Evolutionary conservation across 805 yeast species (phyloP).

Genomic region (Komagataella phaffii): DNA sequence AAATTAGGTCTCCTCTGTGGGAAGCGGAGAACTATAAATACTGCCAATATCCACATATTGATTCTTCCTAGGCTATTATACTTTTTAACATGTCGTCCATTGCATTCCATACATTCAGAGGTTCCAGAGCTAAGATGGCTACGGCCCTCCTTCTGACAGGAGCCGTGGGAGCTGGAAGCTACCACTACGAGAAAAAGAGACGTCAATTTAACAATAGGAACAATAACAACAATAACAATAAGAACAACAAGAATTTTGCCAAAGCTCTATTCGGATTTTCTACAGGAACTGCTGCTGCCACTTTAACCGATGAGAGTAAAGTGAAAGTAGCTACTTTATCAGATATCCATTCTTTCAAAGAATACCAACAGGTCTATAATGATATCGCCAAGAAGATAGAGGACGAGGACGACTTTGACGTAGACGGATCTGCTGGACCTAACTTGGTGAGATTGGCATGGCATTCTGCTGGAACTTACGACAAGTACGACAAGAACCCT

Average conservation of each 20-base stretch:
- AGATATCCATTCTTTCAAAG: constrained; percentile 24
- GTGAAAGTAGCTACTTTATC: constrained; percentile 17
- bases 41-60: not conserved
- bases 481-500: constrained; percentile 22
- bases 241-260: constrained; percentile 7
- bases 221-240: constrained; percentile 7
- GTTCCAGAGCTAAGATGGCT: not conserved
- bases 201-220: constrained; percentile 3
- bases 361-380: constrained; percentile 56
- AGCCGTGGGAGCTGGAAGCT: constrained; percentile 1
- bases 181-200: not conserved
- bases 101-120: not conserved
- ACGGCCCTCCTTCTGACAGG: not conserved
- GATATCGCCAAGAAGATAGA: constrained; percentile 54
- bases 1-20: not conserved
- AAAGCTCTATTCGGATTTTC: constrained; percentile 16
- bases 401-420: constrained; percentile 40
- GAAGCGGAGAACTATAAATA: not conserved
- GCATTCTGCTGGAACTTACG: constrained; percentile 37
- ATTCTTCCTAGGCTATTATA: not conserved
- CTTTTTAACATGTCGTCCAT: not conserved
- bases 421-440: constrained; percentile 46
- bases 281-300: constrained; percentile 21
- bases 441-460: constrained; percentile 32
- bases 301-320: constrained; percentile 7